Evolutionary conservation across 2,329 filamentous ascomycete species (phyloP), one percentile per base, ranked within the genome.

Genomic region (Aaosphaeria pasadenensis): DNA sequence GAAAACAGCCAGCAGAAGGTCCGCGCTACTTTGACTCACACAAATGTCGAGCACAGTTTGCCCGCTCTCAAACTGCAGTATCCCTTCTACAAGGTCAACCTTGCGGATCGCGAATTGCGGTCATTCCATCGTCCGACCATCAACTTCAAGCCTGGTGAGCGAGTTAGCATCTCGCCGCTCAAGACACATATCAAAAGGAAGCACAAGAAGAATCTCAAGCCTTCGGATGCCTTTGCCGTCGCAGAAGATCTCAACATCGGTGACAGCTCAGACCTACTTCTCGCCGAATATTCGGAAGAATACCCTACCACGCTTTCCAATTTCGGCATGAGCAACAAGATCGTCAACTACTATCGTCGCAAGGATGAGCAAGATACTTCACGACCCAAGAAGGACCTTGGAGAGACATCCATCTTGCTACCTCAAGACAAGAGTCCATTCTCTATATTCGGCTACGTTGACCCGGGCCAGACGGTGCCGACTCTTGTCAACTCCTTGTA

Each of bases 1-100:
- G 91, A 96, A 70, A 97, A 96, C 64, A 91, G 95, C 64, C 90
- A 95, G 73, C 91, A 89, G 78, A 97, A 96, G 71, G 89, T 99
- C 52, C 85, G 94, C 57, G 94, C 91, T 45, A 95, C 90, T 1
- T 82, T 99, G 51, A 90, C 91, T 41, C 92, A 91, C 63, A 84
- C 96, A 53, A 85, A 88, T n/a, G 86, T 99, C 39, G 94, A 99
- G 68, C 94, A 99, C 73, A 91, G 89, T 69, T 79, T 96, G 77
- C 92, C 94, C 11, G 94, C 94, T 7, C 78, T 92, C 62, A 91
- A 92, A 64, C 76, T 99, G 38, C 89, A 95, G 53, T 97, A 89
- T 83, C 94, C 94, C 36, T 97, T 96, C 77, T 99, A 97, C 76
- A 89, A 89, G 64, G 90, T 94, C 47, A 89, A 88, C 63, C 77